Base-by-base conservation (phyloP, 2,329 filamentous ascomycete genomes). In the Xylariales sp. region DNA sequence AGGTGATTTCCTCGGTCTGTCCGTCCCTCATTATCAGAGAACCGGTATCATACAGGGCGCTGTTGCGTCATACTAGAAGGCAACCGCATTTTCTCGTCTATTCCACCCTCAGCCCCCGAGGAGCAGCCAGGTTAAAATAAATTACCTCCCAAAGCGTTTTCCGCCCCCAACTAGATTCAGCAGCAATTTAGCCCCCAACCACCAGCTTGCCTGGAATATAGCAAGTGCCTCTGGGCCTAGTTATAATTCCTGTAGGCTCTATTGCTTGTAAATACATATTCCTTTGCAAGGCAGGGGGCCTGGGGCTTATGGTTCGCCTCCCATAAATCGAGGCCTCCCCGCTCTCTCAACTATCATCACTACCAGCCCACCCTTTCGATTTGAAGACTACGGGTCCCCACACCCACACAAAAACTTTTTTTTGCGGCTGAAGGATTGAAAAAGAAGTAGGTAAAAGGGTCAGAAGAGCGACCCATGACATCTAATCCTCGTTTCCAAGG, bases 151-250 rank as follows among this genome's bases (percentile, higher is more conserved):
- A 23, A 30, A 7, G 36, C 36, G 5, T 43, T 49, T 64, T 60
- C 34, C 28, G 57, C 56, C 62, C 62, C 65, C 65, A 64, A 64
- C 9, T 28, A 9, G 12, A 52, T 48, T n/a, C 49, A 52, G 18
- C 23, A 36, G 9, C 23, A n/a, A 41, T 53, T 59, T 36, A 12
- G 65, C 61, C 65, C 65, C 65, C 61, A 68, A 64, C 16, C 16
- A 23, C 14, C 36, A 14, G 32, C 5, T 16, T 46, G 10, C 46
- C 18, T 54, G 39, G 5, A 41, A 48, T 7, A 39, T 10, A 28
- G n/a, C 12, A 34, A 50, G 23, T 18, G 23, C 16, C 34, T 30
- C 16, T 36, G 58, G 18, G 16, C n/a, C 7, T 3, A 5, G 3
- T 48, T 32, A 7, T 30, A 8, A 7, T 28, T 54, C 1, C 3